These are phyloP conservation scores for Scortechinia acanthostroma DNA, from an alignment of 2,329 filamentous ascomycete species.

Conservation along the genomic window DNA sequence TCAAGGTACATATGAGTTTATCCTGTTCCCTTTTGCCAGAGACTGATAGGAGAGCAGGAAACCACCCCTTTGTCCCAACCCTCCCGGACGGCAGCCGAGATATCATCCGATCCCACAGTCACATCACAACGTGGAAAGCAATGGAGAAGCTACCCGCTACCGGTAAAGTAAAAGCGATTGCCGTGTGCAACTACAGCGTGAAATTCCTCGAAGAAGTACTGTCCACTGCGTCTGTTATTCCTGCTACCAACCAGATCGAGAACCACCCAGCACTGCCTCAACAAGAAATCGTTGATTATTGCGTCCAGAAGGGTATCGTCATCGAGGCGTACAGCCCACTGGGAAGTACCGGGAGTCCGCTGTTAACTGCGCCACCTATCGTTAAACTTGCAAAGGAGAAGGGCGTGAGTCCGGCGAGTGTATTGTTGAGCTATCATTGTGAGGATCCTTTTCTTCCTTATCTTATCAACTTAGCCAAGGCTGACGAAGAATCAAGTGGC, in stretches of 20 bases:
- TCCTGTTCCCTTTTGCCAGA: too few species aligned
- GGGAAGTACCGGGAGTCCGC: slow-evolving; percentile 62
- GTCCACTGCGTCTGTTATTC: slow-evolving; percentile 50
- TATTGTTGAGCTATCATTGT: too few species aligned
- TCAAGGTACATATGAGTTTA: slow-evolving; percentile 55
- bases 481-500: too few species aligned
- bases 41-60: too few species aligned
- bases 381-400: slow-evolving; percentile 56
- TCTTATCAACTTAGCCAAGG: too few species aligned
- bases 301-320: slow-evolving; percentile 68
- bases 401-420: slow-evolving; percentile 67
- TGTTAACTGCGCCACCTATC: slow-evolving; percentile 61
- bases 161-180: background rate
- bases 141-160: background rate
- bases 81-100: slow-evolving; percentile 76
- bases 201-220: too few species aligned
- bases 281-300: slow-evolving; percentile 71
- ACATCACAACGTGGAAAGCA: background rate
- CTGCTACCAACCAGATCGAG: slow-evolving; percentile 77
- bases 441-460: too few species aligned
- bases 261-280: slow-evolving; percentile 75
- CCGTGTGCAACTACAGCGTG: background rate
- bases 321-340: slow-evolving; percentile 69
- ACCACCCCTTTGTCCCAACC: too few species aligned
- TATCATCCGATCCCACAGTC: slow-evolving; percentile 36